These are phyloP conservation scores for Nemania sp. DNA, from an alignment of 2,329 filamentous ascomycete genomes.

Conservation along the genomic window DNA sequence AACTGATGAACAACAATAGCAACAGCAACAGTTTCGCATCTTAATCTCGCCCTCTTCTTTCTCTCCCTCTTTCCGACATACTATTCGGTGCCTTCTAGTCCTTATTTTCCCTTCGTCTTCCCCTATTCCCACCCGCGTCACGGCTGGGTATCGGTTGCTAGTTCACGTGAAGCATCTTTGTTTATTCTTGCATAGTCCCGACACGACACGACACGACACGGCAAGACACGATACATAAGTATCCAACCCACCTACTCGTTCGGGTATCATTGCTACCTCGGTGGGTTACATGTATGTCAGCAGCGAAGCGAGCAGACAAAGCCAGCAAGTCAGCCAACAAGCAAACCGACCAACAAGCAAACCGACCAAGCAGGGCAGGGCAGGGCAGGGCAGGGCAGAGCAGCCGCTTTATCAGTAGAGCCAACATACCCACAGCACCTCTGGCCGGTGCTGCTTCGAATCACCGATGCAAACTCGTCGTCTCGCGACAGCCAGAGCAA, in stretches of 20 bases:
- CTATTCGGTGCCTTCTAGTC: too few species aligned
- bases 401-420: not conserved
- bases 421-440: not conserved
- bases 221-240: too few species aligned
- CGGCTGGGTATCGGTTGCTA: not conserved
- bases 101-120: not conserved
- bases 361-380: too few species aligned
- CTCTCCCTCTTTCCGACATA: too few species aligned
- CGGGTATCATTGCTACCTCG: too few species aligned
- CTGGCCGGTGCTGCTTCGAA: not conserved
- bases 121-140: not conserved
- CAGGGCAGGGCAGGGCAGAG: too few species aligned
- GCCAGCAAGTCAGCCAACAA: too few species aligned
- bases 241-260: not conserved
- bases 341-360: too few species aligned
- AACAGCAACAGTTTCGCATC: not conserved
- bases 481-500: not conserved
- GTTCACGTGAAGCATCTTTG: too few species aligned
- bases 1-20: slow-evolving; percentile 1
- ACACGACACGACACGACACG: too few species aligned
- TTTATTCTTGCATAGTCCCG: not conserved
- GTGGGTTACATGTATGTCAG: not conserved
- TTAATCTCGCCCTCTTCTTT: too few species aligned
- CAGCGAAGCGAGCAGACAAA: not conserved
- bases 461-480: not conserved